A percentile compares a stretch with the other conserved stretches of the same genome.
Conservation (phyloP, 1,284 basidiomycete species). For the Mycosarcoma mackinlayi region DNA sequence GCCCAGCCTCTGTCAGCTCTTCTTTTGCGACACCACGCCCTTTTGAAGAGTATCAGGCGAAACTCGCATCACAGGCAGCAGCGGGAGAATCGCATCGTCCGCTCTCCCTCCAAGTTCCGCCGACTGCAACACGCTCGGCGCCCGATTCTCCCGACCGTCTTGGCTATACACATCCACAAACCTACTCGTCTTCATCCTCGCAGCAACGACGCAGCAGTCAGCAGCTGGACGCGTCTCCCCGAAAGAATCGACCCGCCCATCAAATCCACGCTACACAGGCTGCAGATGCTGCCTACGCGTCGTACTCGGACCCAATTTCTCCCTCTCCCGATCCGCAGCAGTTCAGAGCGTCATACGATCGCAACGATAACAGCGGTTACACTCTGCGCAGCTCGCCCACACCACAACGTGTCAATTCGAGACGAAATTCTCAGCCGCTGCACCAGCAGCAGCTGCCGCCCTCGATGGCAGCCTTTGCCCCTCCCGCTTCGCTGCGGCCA, state of each 20-base stretch:
- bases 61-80: conserved; percentile 18
- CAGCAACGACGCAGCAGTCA: conserved; percentile 27
- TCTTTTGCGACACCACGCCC: conserved; percentile 36
- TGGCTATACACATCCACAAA: conserved; percentile 17
- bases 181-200: conserved; percentile 3
- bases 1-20: conserved; percentile 15
- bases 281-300: conserved; percentile 17
- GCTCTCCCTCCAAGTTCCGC: conserved; percentile 22
- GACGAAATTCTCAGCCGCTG: neutral
- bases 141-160: conserved; percentile 20
- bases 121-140: conserved; percentile 13
- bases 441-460: conserved; percentile 4
- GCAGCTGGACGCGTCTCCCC: conserved; percentile 19
- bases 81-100: conserved; percentile 13
- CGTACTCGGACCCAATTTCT: conserved; percentile 29
- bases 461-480: conserved; percentile 7
- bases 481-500: conserved; percentile 24
- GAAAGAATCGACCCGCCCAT: conserved; percentile 17
- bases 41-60: conserved; percentile 42
- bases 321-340: conserved; percentile 10
- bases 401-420: neutral
- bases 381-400: conserved; percentile 4
- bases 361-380: conserved; percentile 6
- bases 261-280: neutral
- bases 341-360: conserved; percentile 13